phyloP scores from a whole-genome alignment of 169 alveolate species.

The Plasmodium vivax region DNA sequence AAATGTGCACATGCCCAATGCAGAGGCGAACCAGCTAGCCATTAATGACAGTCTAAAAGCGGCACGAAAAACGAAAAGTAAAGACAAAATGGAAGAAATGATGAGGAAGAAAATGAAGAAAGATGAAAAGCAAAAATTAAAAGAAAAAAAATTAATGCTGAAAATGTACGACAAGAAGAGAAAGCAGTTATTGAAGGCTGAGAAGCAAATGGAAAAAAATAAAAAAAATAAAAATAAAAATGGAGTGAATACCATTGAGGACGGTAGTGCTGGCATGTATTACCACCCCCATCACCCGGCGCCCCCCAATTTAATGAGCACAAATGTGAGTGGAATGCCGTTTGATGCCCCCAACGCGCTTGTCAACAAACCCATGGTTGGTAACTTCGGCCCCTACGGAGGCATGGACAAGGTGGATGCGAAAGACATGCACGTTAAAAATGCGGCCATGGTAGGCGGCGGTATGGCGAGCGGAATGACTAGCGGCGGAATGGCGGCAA shows the following conservation, averaged over 20 bases:
- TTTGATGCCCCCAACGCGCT: not conserved
- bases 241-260: not conserved
- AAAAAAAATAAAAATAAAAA: slow-evolving; percentile 14
- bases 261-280: not conserved
- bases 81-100: slow-evolving; percentile 14
- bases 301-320: not conserved
- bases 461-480: too few relatives aligned
- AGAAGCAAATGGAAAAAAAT: slow-evolving; percentile 56
- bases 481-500: too few relatives aligned
- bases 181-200: slow-evolving; percentile 34
- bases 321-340: not conserved
- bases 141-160: slow-evolving; percentile 48
- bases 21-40: not conserved
- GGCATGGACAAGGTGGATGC: not conserved
- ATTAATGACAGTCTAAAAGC: not conserved
- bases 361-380: slow-evolving; percentile 9
- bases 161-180: slow-evolving; percentile 31
- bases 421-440: not conserved
- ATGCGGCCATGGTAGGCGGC: not conserved
- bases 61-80: not conserved
- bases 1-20: not conserved
- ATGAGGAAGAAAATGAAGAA: slow-evolving; percentile 32
- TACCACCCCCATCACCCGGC: not conserved
- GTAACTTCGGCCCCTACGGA: slow-evolving; percentile 11
- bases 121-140: slow-evolving; percentile 64